Conservation (phyloP, 352 stramenopile species). For the Thalassiosira exigua region DNA sequence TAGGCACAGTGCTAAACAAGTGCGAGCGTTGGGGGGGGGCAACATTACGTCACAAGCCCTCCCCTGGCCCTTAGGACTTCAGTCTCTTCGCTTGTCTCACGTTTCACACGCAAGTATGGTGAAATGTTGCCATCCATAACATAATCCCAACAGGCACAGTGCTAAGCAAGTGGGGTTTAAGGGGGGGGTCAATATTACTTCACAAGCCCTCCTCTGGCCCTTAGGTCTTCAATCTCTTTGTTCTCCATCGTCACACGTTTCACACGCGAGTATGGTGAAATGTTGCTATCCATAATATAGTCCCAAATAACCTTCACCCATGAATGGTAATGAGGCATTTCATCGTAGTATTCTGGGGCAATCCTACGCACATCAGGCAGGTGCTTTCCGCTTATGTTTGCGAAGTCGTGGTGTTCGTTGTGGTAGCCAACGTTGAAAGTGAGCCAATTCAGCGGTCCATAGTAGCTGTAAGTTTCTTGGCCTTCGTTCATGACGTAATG, state of each 20-base stretch:
- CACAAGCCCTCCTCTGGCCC: conserved; percentile 56
- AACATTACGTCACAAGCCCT: conserved; percentile 63
- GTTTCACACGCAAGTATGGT: conserved; percentile 92
- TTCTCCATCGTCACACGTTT: conserved; percentile 82
- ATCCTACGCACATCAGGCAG: conserved; percentile 91
- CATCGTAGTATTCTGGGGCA: conserved; percentile 95
- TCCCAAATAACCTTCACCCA: conserved; percentile 93
- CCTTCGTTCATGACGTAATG: conserved; percentile 95
- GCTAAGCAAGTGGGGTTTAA: no score
- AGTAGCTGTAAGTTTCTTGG: conserved; percentile 98
- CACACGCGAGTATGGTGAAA: conserved; percentile 92
- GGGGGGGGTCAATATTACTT: no score
- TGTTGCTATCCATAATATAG: conserved; percentile 92
- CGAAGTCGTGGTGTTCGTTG: conserved; percentile 99
- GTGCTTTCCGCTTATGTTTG: conserved; percentile 89
- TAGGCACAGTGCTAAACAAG: no score
- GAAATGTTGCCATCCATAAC: no score
- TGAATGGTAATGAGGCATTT: conserved; percentile 91
- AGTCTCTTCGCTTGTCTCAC: conserved; percentile 60
- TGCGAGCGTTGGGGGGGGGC: no score
- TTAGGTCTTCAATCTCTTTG: conserved; percentile 61
- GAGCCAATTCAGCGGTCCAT: conserved; percentile 95
- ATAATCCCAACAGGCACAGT: no score
- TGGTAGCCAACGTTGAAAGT: conserved; percentile 98
- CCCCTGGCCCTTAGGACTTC: conserved; percentile 58